Conservation (phyloP, 2,329 filamentous ascomycete genomes). For the Arthrobotrys sinensis region DNA sequence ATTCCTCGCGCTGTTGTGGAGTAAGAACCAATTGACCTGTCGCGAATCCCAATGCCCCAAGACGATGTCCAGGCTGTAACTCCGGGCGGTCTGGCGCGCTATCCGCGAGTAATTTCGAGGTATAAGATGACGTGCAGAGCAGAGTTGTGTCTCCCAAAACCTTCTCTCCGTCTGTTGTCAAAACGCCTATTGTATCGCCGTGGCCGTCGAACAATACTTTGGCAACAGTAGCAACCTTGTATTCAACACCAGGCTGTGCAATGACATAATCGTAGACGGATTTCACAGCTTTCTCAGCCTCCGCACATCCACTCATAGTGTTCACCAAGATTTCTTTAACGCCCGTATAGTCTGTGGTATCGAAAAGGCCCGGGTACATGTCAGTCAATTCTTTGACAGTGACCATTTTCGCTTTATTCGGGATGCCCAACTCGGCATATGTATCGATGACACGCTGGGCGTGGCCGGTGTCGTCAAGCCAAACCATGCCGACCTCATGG, state of each 20-base stretch:
- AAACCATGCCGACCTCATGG: slow-evolving; percentile 75
- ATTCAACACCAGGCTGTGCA: slow-evolving; percentile 73
- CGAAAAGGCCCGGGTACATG: slow-evolving; percentile 74
- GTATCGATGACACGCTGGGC: slow-evolving; percentile 72
- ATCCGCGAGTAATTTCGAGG: slow-evolving; percentile 72
- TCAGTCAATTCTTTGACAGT: slow-evolving; percentile 72
- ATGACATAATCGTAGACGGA: slow-evolving; percentile 73
- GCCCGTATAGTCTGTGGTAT: slow-evolving; percentile 74
- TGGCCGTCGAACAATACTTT: slow-evolving; percentile 70
- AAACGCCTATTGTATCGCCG: slow-evolving; percentile 71
- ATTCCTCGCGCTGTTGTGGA: slow-evolving; percentile 70
- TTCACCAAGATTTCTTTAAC: slow-evolving; percentile 76
- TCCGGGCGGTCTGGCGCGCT: slow-evolving; percentile 71
- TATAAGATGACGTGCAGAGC: slow-evolving; percentile 74
- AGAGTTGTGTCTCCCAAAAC: slow-evolving; percentile 73
- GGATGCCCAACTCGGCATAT: slow-evolving; percentile 70
- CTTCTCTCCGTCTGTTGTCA: slow-evolving; percentile 69
- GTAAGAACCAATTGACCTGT: slow-evolving; percentile 74
- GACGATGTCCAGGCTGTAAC: slow-evolving; percentile 72
- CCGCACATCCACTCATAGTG: slow-evolving; percentile 75
- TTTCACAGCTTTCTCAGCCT: slow-evolving; percentile 74
- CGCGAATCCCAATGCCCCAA: slow-evolving; percentile 75
- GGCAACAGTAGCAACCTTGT: slow-evolving; percentile 72
- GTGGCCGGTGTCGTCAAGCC: slow-evolving; percentile 72
- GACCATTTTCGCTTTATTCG: slow-evolving; percentile 68